Percentiles rank a stretch among this genome's conserved stretches.
Evolutionary conservation across 345 rosid genomes (phyloP).

Genomic region (Melaleuca alternifolia): DNA sequence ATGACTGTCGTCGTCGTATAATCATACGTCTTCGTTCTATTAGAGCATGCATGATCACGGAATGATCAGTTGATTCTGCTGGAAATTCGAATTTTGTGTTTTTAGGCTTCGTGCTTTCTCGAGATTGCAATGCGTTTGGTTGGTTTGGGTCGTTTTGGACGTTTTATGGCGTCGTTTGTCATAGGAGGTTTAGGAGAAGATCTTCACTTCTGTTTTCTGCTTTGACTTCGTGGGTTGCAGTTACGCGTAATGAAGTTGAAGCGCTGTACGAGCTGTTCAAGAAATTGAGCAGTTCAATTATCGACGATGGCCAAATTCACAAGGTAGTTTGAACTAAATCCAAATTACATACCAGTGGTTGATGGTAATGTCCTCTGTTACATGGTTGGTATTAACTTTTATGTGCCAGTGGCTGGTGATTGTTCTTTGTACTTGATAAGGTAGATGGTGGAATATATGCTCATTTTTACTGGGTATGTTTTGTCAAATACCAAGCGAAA

Average conservation of each 20-base stretch:
- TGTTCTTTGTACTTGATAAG: neutral
- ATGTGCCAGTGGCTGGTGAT: neutral
- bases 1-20: neutral
- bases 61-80: neutral
- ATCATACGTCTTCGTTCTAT: neutral
- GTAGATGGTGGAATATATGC: neutral
- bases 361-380: neutral
- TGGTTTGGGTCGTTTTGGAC: neutral
- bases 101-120: neutral
- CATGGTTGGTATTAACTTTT: neutral
- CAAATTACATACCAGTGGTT: neutral
- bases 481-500: neutral
- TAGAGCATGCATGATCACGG: neutral
- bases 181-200: neutral
- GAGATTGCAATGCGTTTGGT: neutral
- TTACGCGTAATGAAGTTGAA: constrained; percentile 61
- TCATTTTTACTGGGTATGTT: neutral
- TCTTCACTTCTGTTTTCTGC: neutral
- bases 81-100: neutral
- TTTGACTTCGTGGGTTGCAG: constrained; percentile 16
- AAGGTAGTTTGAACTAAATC: constrained; percentile 27
- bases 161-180: neutral
- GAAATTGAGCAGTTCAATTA: constrained; percentile 56
- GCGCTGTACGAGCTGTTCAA: constrained; percentile 61
- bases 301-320: constrained; percentile 66